These are phyloP conservation scores for Hericium alpestre DNA, from an alignment of 768 basidiomycete species.

Conservation along the genomic window DNA sequence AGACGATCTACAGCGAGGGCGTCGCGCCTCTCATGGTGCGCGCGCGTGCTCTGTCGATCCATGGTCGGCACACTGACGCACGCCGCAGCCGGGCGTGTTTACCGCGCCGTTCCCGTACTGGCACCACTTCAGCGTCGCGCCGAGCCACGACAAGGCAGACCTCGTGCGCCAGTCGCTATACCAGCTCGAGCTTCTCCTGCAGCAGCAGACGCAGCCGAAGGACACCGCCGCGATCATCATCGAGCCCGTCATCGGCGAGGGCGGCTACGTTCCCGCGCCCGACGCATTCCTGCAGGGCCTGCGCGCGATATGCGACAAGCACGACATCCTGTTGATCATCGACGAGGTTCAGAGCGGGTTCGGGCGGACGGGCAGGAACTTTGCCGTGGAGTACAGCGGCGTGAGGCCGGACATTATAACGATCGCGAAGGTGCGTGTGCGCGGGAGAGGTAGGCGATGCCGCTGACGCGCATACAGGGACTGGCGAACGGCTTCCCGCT, in stretches of 20 bases:
- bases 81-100: constrained; percentile 70
- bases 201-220: constrained; percentile 69
- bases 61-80: background rate
- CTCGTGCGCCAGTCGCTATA: constrained; percentile 58
- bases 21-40: constrained; percentile 74
- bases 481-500: constrained; percentile 91
- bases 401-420: constrained; percentile 83
- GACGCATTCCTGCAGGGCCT: constrained; percentile 70
- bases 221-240: constrained; percentile 93
- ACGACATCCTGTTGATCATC: constrained; percentile 74
- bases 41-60: background rate
- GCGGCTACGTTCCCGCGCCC: constrained; percentile 89
- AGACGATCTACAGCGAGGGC: constrained; percentile 81
- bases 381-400: constrained; percentile 73
- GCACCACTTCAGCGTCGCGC: constrained; percentile 66
- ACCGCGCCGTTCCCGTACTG: constrained; percentile 83
- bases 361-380: constrained; percentile 75
- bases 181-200: constrained; percentile 70
- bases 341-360: constrained; percentile 90
- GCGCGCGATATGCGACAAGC: constrained; percentile 74
- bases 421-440: constrained; percentile 63
- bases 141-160: constrained; percentile 41
- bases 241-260: constrained; percentile 91
- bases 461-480: constrained; percentile 32
- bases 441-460: background rate